These are phyloP conservation scores for Talaromyces ruber DNA, from an alignment of 495 filamentous ascomycete species.

Conservation along the genomic window DNA sequence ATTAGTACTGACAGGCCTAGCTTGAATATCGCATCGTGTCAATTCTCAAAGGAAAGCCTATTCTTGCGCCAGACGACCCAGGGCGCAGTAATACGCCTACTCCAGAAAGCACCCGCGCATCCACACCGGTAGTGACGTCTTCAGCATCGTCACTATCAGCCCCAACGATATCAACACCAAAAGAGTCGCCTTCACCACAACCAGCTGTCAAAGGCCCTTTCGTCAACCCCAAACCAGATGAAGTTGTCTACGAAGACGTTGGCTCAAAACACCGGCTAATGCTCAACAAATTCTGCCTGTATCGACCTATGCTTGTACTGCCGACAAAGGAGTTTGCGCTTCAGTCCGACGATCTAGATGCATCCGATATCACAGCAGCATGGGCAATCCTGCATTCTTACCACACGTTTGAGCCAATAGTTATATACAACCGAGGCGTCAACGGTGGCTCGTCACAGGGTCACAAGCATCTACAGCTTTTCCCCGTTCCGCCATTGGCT, in stretches of 20 bases:
- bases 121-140: neutral
- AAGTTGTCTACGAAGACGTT: constrained; percentile 8
- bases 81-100: constrained; percentile 5
- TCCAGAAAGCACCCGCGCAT: constrained; percentile 10
- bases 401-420: constrained; percentile 8
- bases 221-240: constrained; percentile 10
- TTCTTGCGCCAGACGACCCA: constrained; percentile 9
- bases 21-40: constrained; percentile 9
- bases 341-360: constrained; percentile 22
- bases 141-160: neutral
- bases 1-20: constrained; percentile 6
- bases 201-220: constrained; percentile 8
- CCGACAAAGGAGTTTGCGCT: constrained; percentile 11
- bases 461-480: constrained; percentile 18
- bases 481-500: constrained; percentile 9
- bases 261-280: constrained; percentile 10
- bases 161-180: neutral
- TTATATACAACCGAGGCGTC: constrained; percentile 19
- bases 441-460: constrained; percentile 17
- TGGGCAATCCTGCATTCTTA: constrained; percentile 17
- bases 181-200: neutral
- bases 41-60: constrained; percentile 9
- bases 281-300: constrained; percentile 13
- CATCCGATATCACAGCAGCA: constrained; percentile 9
- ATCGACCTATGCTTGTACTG: constrained; percentile 13